phyloP scores from a whole-genome alignment of 2,329 filamentous ascomycete genomes.

The Aspergillus viridinutans region DNA sequence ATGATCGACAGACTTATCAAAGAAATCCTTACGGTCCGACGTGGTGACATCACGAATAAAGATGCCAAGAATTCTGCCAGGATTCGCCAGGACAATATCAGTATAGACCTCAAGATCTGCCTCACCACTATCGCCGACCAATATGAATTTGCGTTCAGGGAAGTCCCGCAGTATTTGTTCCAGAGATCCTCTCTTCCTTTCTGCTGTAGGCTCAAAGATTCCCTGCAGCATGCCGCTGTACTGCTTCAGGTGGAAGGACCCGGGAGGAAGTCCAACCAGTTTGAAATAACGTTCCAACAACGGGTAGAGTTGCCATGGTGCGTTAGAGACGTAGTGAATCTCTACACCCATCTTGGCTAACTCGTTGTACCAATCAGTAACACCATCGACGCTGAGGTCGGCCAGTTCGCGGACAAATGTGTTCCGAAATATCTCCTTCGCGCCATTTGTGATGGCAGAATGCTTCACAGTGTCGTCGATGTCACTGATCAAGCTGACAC shows the following conservation, averaged over 20 bases:
- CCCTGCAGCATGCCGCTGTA: slow-evolving; percentile 97
- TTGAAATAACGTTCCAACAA: slow-evolving; percentile 82
- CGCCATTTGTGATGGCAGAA: slow-evolving; percentile 81
- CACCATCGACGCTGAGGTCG: slow-evolving; percentile 79
- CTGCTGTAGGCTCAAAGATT: slow-evolving; percentile 94
- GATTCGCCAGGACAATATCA: slow-evolving; percentile 80
- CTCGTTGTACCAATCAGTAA: slow-evolving; percentile 80
- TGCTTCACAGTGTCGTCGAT: slow-evolving; percentile 97
- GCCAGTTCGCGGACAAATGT: slow-evolving; percentile 83
- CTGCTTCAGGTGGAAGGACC: slow-evolving; percentile 92
- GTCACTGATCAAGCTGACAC: slow-evolving; percentile 91
- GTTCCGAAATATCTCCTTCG: slow-evolving; percentile 92
- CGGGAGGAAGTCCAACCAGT: slow-evolving; percentile 72
- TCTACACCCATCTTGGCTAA: slow-evolving; percentile 77
- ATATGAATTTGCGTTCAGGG: slow-evolving; percentile 78
- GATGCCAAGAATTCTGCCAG: slow-evolving; percentile 74
- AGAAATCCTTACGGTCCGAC: slow-evolving; percentile 67
- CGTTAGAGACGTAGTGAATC: slow-evolving; percentile 98
- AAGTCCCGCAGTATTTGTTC: slow-evolving; percentile 86
- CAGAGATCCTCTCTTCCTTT: slow-evolving; percentile 84
- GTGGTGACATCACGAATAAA: slow-evolving; percentile 97
- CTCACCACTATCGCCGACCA: slow-evolving; percentile 94
- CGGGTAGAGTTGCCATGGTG: slow-evolving; percentile 95
- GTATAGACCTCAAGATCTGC: slow-evolving; percentile 97
- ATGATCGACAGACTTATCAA: slow-evolving; percentile 59